Evolutionary conservation across 805 yeast genomes (phyloP).

Genomic region (Clavispora vitiphila): DNA sequence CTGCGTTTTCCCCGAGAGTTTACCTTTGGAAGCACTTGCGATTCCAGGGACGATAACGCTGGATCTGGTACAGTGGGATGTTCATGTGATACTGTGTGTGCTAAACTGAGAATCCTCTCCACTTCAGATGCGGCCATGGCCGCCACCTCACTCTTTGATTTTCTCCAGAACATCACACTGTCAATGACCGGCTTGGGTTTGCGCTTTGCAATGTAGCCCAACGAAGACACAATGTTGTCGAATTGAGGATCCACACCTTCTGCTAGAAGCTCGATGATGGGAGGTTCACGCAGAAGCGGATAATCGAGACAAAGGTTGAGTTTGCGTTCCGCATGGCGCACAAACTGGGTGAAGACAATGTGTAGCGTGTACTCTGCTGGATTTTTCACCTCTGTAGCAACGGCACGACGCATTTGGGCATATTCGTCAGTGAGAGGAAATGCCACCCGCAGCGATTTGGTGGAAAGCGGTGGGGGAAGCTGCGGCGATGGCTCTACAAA

Average conservation of each 20-base stretch:
- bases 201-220: constrained; percentile 85
- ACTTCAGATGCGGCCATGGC: constrained; percentile 39
- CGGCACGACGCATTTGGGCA: constrained; percentile 26
- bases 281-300: constrained; percentile 69
- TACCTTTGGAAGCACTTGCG: constrained; percentile 4
- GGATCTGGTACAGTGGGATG: not conserved
- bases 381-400: constrained; percentile 56
- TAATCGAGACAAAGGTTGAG: constrained; percentile 65
- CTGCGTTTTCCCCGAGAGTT: constrained; percentile 30
- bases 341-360: constrained; percentile 91
- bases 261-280: constrained; percentile 63
- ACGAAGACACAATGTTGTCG: constrained; percentile 77
- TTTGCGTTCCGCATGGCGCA: constrained; percentile 87
- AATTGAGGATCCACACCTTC: constrained; percentile 84
- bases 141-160: constrained; percentile 85
- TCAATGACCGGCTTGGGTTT: constrained; percentile 96
- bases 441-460: constrained; percentile 23
- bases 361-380: constrained; percentile 91
- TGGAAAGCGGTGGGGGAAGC: constrained; percentile 29
- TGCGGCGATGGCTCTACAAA: constrained; percentile 32
- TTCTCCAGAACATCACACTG: constrained; percentile 97
- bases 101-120: constrained; percentile 26
- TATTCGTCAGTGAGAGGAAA: constrained; percentile 32
- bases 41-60: not conserved
- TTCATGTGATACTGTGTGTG: constrained; percentile 11